Percentiles rank a stretch among this genome's conserved stretches.
These are phyloP conservation scores for Cyclotella choctawhatcheeana DNA, from an alignment of 108 stramenopile genomes.

Conservation along the genomic window DNA sequence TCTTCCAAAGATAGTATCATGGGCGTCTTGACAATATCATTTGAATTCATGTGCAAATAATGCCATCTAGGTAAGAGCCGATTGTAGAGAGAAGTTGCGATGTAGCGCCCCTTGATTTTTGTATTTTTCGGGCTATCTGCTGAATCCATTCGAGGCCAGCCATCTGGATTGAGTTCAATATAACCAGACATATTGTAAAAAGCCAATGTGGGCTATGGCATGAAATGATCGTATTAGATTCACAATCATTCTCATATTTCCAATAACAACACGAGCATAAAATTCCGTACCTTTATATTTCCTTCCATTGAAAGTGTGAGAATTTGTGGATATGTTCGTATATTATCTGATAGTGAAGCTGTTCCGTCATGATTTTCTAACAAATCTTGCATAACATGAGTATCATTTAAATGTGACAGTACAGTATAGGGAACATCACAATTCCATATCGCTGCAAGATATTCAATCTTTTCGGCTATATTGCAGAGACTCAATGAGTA, in stretches of 20 bases:
- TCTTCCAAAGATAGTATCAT: conserved; percentile 5
- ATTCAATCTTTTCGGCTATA: conserved; percentile 69
- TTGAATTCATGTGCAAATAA: conserved; percentile 29
- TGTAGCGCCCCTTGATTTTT: conserved; percentile 69
- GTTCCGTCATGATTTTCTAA: too few relatives aligned
- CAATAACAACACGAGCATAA: too few relatives aligned
- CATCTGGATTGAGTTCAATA: conserved; percentile 59
- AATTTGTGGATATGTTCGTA: conserved; percentile 72
- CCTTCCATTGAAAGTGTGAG: conserved; percentile 78
- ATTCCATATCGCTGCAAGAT: conserved; percentile 68
- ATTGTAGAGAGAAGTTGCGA: conserved; percentile 82
- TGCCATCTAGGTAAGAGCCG: conserved; percentile 87
- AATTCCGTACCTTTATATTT: conserved; percentile 51
- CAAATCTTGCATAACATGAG: too few relatives aligned
- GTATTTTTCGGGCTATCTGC: not conserved
- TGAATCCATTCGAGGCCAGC: conserved; percentile 13
- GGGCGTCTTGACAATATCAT: not conserved
- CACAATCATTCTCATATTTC: too few relatives aligned
- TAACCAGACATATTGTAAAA: conserved; percentile 87
- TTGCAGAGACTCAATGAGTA: conserved; percentile 80
- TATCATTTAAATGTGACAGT: too few relatives aligned
- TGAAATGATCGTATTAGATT: too few relatives aligned
- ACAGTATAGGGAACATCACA: not conserved
- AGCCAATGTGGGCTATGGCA: conserved; percentile 58
- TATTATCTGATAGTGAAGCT: conserved; percentile 29